Conservation (phyloP, 768 basidiomycete genomes). For the Termitomyces heimii region DNA sequence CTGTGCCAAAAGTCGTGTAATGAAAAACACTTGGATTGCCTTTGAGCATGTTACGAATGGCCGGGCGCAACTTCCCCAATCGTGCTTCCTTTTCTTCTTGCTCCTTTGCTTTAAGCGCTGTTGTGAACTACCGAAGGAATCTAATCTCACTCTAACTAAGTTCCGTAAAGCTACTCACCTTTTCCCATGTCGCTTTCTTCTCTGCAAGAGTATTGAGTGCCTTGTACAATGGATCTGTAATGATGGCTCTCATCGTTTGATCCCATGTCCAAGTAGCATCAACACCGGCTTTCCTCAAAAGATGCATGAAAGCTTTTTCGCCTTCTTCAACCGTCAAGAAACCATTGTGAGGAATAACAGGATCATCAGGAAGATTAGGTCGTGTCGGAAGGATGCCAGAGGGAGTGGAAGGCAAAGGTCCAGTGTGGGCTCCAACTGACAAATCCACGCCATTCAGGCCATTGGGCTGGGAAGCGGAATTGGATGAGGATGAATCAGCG, state of each 20-base stretch:
- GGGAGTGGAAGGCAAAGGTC: constrained; percentile 53
- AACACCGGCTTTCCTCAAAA: constrained; percentile 85
- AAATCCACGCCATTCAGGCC: constrained; percentile 45
- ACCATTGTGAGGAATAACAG: constrained; percentile 85
- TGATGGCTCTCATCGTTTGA: constrained; percentile 94
- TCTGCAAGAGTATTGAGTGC: constrained; percentile 90
- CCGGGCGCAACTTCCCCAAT: constrained; percentile 81
- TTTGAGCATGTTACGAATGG: constrained; percentile 78
- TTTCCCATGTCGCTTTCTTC: constrained; percentile 92
- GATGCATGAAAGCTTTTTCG: constrained; percentile 89
- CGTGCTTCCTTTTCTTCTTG: constrained; percentile 82
- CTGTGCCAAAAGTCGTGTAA: constrained; percentile 87
- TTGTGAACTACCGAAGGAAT: constrained; percentile 55
- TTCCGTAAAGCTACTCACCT: constrained; percentile 44
- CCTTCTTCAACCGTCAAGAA: constrained; percentile 85
- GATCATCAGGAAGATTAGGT: constrained; percentile 81
- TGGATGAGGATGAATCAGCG: constrained; percentile 42
- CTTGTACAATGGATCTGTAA: constrained; percentile 97
- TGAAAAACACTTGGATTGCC: constrained; percentile 86
- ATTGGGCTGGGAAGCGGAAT: constrained; percentile 43
- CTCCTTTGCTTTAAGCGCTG: constrained; percentile 71
- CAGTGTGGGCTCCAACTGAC: constrained; percentile 46
- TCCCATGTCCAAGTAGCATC: constrained; percentile 97
- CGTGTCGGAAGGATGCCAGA: constrained; percentile 61
- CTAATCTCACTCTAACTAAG: constrained; percentile 2